Evolutionary conservation across 805 yeast genomes (phyloP), one percentile per base, ranked within the genome.

Genomic region (Hanseniaspora guilliermondii): DNA sequence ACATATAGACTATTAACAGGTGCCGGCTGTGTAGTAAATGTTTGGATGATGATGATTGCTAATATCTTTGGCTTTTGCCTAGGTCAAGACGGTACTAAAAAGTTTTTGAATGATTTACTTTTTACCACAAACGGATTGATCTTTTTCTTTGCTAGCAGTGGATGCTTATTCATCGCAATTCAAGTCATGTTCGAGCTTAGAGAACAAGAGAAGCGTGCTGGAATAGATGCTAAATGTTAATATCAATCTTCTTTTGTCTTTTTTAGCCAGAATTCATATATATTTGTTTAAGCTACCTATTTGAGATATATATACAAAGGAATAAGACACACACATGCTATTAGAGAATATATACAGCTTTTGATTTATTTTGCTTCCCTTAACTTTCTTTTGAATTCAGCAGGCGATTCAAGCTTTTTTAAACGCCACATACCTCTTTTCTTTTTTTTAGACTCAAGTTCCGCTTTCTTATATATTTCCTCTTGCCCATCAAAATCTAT

Each of bases 21-120:
- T 0, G 60, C 79, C 6, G 98, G 98, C 3, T 96, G 91, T 4
- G 94, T 89, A 30, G 63, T 75, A 22, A 93, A 93, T 66, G 83
- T 93, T 56, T 91, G 96, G 96, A 77, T 91, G 83, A 91, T 93
- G 98, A 88, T 93, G 88, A 76, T 88, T 59, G 97, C 97, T 16
- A 93, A 93, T 62, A 69, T 94, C 53, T 87, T 85, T 63, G 99
- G 99, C 0, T 93, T 93, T 68, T 93, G 97, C 61, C 74, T 93
- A 35, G 97, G 97, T 8, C 73, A 81, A 30, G 96, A 87, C 57
- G 99, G 98, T 1, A 80, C 89, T 27, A 60, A 74, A 27, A 71
- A 75, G 41, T 73, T 91, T 59, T 69, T 91, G 22, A 63, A 66
- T 21, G 89, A 82, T 53, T 81, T 91, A 78, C 78, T 88, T 61